A percentile compares a stretch with the other conserved stretches of the same genome.
phyloP scores from a whole-genome alignment of 768 basidiomycete species.

The Dacryopinax primogenitus region DNA sequence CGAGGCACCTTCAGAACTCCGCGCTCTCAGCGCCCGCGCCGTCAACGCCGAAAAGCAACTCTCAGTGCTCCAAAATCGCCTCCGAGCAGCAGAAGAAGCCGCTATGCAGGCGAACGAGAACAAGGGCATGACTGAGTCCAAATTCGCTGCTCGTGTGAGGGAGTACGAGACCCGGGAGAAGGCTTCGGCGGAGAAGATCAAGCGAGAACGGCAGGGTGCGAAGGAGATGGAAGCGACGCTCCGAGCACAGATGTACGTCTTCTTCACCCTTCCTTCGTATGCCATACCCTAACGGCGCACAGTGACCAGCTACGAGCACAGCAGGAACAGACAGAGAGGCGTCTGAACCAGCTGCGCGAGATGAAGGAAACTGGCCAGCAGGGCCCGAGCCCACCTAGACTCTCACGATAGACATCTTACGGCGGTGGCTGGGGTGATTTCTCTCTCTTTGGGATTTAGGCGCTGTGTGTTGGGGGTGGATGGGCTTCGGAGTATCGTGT shows the following conservation, averaged over 20 bases:
- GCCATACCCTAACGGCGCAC: background rate
- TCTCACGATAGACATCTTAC: background rate
- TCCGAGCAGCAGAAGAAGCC: constrained; percentile 72
- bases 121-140: constrained; percentile 57
- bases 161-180: constrained; percentile 76
- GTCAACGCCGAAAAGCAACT: constrained; percentile 78
- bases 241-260: constrained; percentile 17
- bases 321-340: constrained; percentile 10
- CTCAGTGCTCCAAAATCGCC: constrained; percentile 72
- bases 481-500: background rate
- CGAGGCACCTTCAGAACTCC: constrained; percentile 54
- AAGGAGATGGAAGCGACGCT: constrained; percentile 44
- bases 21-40: constrained; percentile 57
- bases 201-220: constrained; percentile 83
- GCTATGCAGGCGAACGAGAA: constrained; percentile 60
- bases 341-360: background rate
- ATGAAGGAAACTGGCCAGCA: constrained; percentile 11
- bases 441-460: background rate
- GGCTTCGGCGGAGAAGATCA: constrained; percentile 80
- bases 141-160: constrained; percentile 91
- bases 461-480: background rate
- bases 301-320: background rate
- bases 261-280: background rate
- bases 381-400: background rate
- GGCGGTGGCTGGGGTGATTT: background rate